phyloP scores from a whole-genome alignment of 2,329 filamentous ascomycete genomes.

The Camillea tinctor region DNA sequence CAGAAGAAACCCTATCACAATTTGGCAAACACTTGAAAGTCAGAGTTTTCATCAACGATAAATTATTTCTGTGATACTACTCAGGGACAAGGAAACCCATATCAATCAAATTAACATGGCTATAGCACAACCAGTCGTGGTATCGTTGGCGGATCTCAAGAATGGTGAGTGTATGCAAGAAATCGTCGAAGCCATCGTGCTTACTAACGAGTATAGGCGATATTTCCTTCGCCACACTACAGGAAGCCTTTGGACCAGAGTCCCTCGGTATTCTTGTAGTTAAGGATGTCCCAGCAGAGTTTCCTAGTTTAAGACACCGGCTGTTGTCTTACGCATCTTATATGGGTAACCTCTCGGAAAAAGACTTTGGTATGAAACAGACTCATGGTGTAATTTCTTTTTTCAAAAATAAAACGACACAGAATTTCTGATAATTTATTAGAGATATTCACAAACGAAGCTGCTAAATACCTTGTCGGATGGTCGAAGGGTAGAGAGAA shows the following conservation, averaged over 20 bases:
- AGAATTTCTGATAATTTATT: constrained; percentile 2
- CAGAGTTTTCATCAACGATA: not conserved
- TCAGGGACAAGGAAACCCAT: not conserved
- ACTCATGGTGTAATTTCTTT: not conserved
- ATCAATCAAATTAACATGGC: constrained; percentile 37
- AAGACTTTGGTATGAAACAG: constrained; percentile 62
- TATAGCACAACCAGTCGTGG: constrained; percentile 56
- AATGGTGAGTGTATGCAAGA: constrained; percentile 44
- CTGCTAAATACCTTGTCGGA: constrained; percentile 65
- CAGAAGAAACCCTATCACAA: no score
- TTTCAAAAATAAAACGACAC: not conserved
- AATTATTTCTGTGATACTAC: not conserved
- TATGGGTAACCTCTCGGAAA: constrained; percentile 73
- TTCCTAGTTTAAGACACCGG: constrained; percentile 66
- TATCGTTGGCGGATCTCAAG: constrained; percentile 60
- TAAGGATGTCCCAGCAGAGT: constrained; percentile 74
- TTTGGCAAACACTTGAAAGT: no score
- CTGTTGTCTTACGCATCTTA: constrained; percentile 87
- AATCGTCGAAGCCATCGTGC: not conserved
- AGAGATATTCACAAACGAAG: constrained; percentile 56
- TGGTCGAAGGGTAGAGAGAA: constrained; percentile 84
- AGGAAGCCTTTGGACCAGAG: constrained; percentile 82
- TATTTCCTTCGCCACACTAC: constrained; percentile 66
- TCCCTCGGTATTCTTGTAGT: constrained; percentile 94
- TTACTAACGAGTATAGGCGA: constrained; percentile 46